Evolutionary conservation across 2,329 filamentous ascomycete genomes (phyloP), one percentile per base, ranked within the genome.

Genomic region (Arthrobotrys entomopaga): DNA sequence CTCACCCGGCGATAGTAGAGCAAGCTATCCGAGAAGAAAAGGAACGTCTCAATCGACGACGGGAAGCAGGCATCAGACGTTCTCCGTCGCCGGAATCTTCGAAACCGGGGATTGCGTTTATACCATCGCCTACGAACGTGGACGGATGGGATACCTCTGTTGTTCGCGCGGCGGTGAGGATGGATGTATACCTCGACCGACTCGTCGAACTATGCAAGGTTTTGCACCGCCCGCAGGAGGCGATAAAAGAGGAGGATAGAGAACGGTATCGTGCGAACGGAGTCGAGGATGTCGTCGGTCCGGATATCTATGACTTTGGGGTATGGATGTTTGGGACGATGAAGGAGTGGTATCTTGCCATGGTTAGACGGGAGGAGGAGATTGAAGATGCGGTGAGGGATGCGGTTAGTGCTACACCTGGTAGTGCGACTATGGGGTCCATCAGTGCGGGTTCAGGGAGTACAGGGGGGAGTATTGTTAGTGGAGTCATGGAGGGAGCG

Each of bases 341-440:
- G 70, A 74, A 74, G 50, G 70, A 74, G 52, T 74, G 70, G 70
- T 74, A 74, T 54, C 58, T 74, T 5, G 70, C 70, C 10, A 74
- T 74, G 70, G 70, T 74, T 6, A 22, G 58, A 42, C 42, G 70
- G 13, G 70, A 74, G 22, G 70, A 74, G 20, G 70, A 74, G 13
- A 74, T 74, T 6, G 70, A 74, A 43, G 70, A 66, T 5, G 70
- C 70, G 0, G 63, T 66, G 24, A 74, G 50, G 22, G 70, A 74
- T 49, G 70, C 63, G 1, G 63, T 74, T 7, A 58, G 58, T 16
- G 65, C 50, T 24, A 70, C 65, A 3, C 65, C 65, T 1, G 50
- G 50, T 13, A 63, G 50, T n/a, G 50, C 34, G 52, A 46, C 29
- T 1, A 19, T 52, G 7, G 42, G 61, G 5, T 49, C 20, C 5